Conservation (phyloP, 2,329 filamentous ascomycete genomes). For the Paraphoma sp. region DNA sequence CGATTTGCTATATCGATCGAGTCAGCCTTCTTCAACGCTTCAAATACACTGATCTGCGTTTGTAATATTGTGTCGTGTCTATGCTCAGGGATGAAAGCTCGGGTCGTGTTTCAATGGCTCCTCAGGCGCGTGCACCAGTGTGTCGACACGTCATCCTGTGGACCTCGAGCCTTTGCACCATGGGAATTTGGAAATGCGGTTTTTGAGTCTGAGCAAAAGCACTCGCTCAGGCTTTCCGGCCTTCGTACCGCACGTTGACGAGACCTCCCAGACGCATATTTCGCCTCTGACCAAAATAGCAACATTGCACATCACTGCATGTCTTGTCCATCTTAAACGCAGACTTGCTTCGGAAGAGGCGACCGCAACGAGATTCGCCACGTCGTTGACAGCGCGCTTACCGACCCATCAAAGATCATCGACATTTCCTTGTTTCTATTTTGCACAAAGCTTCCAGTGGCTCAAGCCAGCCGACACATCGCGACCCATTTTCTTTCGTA, state of each 20-base stretch:
- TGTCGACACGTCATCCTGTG: not conserved
- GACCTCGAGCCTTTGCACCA: constrained; percentile 1
- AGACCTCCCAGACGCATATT: not conserved
- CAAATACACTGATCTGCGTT: not conserved
- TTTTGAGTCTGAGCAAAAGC: constrained; percentile 2
- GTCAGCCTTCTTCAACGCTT: not conserved
- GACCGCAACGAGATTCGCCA: constrained; percentile 1
- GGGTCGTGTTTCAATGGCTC: constrained; percentile 1
- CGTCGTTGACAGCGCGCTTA: constrained; percentile 9
- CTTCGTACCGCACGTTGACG: constrained; percentile 3
- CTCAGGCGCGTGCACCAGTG: not conserved
- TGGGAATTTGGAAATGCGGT: constrained; percentile 17
- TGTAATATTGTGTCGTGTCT: not conserved
- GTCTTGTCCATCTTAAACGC: constrained; percentile 7
- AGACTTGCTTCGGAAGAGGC: constrained; percentile 2
- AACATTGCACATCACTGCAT: constrained; percentile 12
- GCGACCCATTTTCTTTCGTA: constrained; percentile 12
- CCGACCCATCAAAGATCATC: constrained; percentile 1
- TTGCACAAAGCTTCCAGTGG: constrained; percentile 8
- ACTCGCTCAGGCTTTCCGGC: constrained; percentile 3
- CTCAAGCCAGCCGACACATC: constrained; percentile 9
- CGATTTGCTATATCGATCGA: not conserved
- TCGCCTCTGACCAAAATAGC: constrained; percentile 12
- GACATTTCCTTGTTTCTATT: constrained; percentile 3
- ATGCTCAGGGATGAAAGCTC: not conserved